A percentile compares a stretch with the other conserved stretches of the same genome.
Conservation (phyloP, 164 flowering plant genomes). For the Sextonia rubra region DNA sequence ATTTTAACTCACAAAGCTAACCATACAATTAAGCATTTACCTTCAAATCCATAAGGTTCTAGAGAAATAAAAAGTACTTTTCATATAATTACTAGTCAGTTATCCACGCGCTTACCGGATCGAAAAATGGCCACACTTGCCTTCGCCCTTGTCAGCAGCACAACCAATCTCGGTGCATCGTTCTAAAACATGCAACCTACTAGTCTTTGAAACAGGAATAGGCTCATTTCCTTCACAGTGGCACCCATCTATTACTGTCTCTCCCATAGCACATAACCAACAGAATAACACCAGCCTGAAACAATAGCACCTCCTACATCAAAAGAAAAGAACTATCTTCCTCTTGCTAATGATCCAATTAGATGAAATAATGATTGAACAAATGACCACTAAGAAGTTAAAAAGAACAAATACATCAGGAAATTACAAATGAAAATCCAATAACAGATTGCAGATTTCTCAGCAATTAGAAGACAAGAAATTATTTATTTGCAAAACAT, state of each 20-base stretch:
- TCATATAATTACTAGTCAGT: not conserved
- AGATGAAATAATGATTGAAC: not conserved
- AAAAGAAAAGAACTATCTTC: not conserved
- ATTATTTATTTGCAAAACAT: not conserved
- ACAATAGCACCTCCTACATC: conserved; percentile 4
- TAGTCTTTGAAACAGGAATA: conserved; percentile 16
- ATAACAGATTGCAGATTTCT: not conserved
- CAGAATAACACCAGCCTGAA: conserved; percentile 7
- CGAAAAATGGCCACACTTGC: conserved; percentile 47
- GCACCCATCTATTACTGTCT: conserved; percentile 8
- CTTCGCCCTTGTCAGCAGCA: conserved; percentile 19
- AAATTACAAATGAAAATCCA: not conserved
- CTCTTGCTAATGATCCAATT: not conserved
- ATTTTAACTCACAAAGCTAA: not conserved
- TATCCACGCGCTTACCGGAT: conserved; percentile 40
- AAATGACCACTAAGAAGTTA: not conserved
- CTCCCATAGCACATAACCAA: conserved; percentile 23
- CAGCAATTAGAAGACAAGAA: not conserved
- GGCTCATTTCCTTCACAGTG: conserved; percentile 17
- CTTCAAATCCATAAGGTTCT: not conserved
- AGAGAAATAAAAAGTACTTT: not conserved
- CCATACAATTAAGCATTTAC: not conserved
- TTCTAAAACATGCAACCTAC: conserved; percentile 22
- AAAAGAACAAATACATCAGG: not conserved
- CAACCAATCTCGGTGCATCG: conserved; percentile 32